phyloP scores from a whole-genome alignment of 768 basidiomycete genomes.

The Boletus subparvulus region DNA sequence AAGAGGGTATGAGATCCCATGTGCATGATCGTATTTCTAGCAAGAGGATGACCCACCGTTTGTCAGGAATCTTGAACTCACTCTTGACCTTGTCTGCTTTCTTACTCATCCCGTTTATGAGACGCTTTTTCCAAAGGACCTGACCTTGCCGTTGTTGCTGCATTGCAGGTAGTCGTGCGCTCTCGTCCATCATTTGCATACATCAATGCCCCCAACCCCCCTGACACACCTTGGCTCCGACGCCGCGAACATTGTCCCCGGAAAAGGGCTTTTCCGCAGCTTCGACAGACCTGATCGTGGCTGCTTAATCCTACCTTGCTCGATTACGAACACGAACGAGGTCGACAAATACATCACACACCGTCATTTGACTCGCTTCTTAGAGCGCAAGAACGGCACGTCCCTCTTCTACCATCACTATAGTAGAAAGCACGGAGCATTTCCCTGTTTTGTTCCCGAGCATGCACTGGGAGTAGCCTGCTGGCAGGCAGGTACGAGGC shows the following conservation, averaged over 20 bases:
- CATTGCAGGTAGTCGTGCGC: constrained; percentile 60
- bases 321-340: neutral
- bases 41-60: constrained; percentile 55
- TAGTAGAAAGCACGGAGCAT: constrained; percentile 97
- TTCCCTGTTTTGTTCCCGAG: constrained; percentile 84
- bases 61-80: constrained; percentile 95
- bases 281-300: constrained; percentile 70
- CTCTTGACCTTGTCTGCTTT: constrained; percentile 84
- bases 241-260: constrained; percentile 87
- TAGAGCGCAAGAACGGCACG: constrained; percentile 87
- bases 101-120: constrained; percentile 85
- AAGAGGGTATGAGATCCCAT: neutral
- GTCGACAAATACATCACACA: constrained; percentile 31
- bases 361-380: constrained; percentile 69
- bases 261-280: constrained; percentile 90
- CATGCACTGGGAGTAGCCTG: constrained; percentile 84
- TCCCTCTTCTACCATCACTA: constrained; percentile 93
- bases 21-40: neutral
- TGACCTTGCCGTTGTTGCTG: constrained; percentile 84
- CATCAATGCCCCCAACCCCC: neutral
- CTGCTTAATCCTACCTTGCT: constrained; percentile 59
- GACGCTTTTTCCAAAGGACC: constrained; percentile 80
- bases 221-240: constrained; percentile 84
- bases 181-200: constrained; percentile 88
- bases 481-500: constrained; percentile 73